These are phyloP conservation scores for Capsicum baccatum DNA, from an alignment of 257 asterid genomes.

Conservation along the genomic window DNA sequence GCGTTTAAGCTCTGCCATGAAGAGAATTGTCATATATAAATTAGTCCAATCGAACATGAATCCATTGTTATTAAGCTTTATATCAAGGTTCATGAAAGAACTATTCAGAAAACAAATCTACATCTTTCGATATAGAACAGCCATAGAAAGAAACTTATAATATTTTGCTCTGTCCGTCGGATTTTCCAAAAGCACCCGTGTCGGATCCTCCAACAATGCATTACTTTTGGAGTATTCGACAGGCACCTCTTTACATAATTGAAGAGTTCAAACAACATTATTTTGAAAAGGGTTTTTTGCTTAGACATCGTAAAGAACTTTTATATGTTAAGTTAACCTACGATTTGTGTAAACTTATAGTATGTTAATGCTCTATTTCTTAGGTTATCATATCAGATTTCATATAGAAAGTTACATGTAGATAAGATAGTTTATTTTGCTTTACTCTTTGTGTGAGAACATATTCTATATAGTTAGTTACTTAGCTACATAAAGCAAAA, in stretches of 20 bases:
- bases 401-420: not conserved
- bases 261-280: not conserved
- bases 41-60: not conserved
- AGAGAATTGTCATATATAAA: not conserved
- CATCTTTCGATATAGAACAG: not conserved
- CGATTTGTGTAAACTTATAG: not conserved
- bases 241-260: too few species aligned
- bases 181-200: too few species aligned
- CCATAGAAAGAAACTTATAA: not conserved
- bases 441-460: not conserved
- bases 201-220: too few species aligned
- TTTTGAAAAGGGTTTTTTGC: not conserved
- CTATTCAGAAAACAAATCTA: not conserved
- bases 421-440: constrained; percentile 9
- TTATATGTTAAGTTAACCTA: not conserved
- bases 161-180: too few species aligned
- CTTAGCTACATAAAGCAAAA: not conserved
- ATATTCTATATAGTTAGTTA: not conserved
- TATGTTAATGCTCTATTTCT: not conserved
- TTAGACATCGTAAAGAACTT: not conserved
- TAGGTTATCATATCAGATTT: not conserved
- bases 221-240: too few species aligned
- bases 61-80: not conserved
- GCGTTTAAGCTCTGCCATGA: not conserved
- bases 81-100: not conserved